Percentiles rank a stretch among this genome's conserved stretches.
phyloP scores from a whole-genome alignment of 1,284 basidiomycete genomes.

The Apiotrichum laibachii region DNA sequence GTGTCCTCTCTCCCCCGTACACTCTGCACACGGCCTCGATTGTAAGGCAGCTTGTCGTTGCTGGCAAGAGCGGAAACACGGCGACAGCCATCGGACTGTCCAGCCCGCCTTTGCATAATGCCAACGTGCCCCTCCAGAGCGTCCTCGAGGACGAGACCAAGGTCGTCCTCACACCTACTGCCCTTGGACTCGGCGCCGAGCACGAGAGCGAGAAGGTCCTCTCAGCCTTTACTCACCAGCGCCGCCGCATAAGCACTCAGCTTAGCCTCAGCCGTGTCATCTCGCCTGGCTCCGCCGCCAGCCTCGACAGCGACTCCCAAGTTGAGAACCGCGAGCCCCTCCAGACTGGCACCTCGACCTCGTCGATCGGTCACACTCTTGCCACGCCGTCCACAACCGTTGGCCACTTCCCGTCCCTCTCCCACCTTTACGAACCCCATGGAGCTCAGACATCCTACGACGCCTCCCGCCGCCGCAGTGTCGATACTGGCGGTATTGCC shows the following conservation, averaged over 20 bases:
- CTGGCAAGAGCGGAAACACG: constrained; percentile 27
- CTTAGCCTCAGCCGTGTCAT: constrained; percentile 8
- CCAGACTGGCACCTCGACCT: background rate
- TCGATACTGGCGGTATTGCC: constrained; percentile 77
- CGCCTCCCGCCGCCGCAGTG: constrained; percentile 61
- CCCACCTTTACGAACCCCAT: constrained; percentile 1
- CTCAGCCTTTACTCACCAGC: constrained; percentile 5
- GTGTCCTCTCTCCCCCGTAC: constrained; percentile 48
- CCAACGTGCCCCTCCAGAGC: constrained; percentile 1
- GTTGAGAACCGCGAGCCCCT: background rate
- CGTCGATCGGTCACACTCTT: background rate
- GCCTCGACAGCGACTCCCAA: background rate
- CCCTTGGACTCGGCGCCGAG: constrained; percentile 37
- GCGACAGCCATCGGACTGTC: constrained; percentile 14
- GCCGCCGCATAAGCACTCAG: constrained; percentile 14
- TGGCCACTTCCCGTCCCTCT: constrained; percentile 1
- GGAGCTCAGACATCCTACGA: background rate
- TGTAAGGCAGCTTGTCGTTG: constrained; percentile 32
- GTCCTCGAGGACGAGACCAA: constrained; percentile 21
- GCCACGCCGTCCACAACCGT: background rate
- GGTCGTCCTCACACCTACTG: constrained; percentile 44
- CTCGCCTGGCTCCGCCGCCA: constrained; percentile 4
- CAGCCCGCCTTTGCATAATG: constrained; percentile 7
- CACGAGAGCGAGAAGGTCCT: constrained; percentile 45
- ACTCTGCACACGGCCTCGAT: constrained; percentile 28